Evolutionary conservation across 1,139 yeast genomes (phyloP).

Genomic region (Scheffersomyces titani): DNA sequence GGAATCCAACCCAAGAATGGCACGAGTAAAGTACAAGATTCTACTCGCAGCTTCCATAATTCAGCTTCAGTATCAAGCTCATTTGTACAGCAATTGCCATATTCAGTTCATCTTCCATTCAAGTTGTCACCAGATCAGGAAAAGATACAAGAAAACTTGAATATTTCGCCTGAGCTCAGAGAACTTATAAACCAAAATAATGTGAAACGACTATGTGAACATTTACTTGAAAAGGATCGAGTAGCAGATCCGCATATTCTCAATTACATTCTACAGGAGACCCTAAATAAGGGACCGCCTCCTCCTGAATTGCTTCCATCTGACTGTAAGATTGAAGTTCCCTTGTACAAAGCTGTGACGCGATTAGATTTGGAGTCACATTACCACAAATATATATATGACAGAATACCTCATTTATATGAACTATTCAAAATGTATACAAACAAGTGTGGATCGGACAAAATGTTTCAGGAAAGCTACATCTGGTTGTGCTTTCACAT

Average conservation of each 20-base stretch:
- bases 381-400: conserved; percentile 14
- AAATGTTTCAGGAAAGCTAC: conserved; percentile 23
- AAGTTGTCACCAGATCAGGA: neutral
- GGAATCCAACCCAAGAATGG: neutral
- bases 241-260: conserved; percentile 11
- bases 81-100: conserved; percentile 2
- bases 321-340: conserved; percentile 17
- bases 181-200: conserved; percentile 3
- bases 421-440: conserved; percentile 20
- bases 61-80: neutral
- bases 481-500: conserved; percentile 37
- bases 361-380: conserved; percentile 13
- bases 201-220: conserved; percentile 2
- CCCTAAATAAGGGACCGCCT: conserved; percentile 9
- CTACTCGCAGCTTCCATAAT: neutral
- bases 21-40: neutral
- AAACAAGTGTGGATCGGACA: conserved; percentile 7
- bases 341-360: conserved; percentile 12
- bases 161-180: neutral
- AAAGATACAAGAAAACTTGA: neutral
- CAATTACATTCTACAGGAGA: conserved; percentile 11
- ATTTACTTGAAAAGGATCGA: conserved; percentile 1
- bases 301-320: conserved; percentile 4
- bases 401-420: conserved; percentile 20
- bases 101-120: conserved; percentile 7